A percentile compares a stretch with the other conserved stretches of the same genome.
These are phyloP conservation scores for Cupressus sempervirens DNA, from an alignment of 75 land plant species.

Conservation along the genomic window DNA sequence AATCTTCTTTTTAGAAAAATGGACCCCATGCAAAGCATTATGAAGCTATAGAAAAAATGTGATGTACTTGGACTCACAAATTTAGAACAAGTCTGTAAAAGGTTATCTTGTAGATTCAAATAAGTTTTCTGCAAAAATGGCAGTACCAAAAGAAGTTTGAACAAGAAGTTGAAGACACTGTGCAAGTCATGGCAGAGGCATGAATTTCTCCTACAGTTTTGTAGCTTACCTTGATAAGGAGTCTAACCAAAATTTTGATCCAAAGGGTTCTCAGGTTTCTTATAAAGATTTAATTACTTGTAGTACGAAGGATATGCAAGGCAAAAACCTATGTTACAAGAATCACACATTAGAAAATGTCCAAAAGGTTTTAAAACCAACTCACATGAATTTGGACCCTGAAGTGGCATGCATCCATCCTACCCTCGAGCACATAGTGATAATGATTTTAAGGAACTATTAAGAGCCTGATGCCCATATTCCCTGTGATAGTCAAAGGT, in stretches of 20 bases:
- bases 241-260: conserved; percentile 6
- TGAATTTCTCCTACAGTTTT: not conserved
- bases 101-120: too few relatives aligned
- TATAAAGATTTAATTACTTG: not conserved
- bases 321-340: conserved; percentile 32
- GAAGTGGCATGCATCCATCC: conserved; percentile 43
- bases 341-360: conserved; percentile 16
- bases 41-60: too few relatives aligned
- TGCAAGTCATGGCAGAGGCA: conserved; percentile 3
- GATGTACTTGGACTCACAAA: too few relatives aligned
- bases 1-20: too few relatives aligned
- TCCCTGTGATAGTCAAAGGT: too few relatives aligned
- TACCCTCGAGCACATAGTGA: conserved; percentile 55
- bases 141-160: too few relatives aligned
- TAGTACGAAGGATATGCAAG: conserved; percentile 16
- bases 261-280: conserved; percentile 1
- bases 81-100: too few relatives aligned
- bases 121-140: too few relatives aligned
- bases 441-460: conserved; percentile 66
- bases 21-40: too few relatives aligned
- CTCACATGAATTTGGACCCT: conserved; percentile 80
- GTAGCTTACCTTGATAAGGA: too few relatives aligned
- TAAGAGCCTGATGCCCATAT: too few relatives aligned
- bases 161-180: too few relatives aligned
- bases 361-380: conserved; percentile 60